Base-by-base conservation (phyloP, 106 monocot genomes). In the Vanilla planifolia region DNA sequence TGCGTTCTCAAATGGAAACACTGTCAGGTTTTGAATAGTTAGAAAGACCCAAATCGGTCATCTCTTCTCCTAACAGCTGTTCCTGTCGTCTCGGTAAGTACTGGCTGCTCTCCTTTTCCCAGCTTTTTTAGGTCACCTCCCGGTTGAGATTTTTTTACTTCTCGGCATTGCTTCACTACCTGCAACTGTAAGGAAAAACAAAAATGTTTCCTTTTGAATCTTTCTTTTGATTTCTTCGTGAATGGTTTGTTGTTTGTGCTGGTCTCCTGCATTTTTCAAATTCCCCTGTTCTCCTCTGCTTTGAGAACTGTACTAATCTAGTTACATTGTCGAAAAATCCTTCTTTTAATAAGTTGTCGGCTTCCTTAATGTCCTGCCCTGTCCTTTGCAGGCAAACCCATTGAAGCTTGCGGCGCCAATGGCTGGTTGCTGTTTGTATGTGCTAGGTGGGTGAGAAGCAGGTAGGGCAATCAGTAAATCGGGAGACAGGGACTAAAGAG, bases 11-110 rank as follows among this genome's bases (percentile, higher is more conserved):
- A 40, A 55, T 63, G 55, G 63, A 69, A 69, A 45, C 34, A 19
- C 20, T 37, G 75, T 36, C 56, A 57, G 75, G 67, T 22, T 44
- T 62, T 63, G 45, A 68, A 63, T 63, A 55, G 55, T 27, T 67
- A 41, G 62, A 55, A 55, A 69, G 56, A 55, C 45, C 39, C 35
- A 23, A 48, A 55, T 55, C 56, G 45, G 68, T 55, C 37, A 27
- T 44, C 44, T 48, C 33, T 37, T 43, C 32, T 55, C 30, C 65
- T 26, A 23, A 50, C 17, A 19, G 34, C 51, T 51, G 51, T 40
- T 37, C 8, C 39, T 51, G 61, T 36, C 26, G 29, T 0, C 35
- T 57, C 4, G 55, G 19, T 43, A 53, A 69, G 40, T 44, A 29
- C 60, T 64, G 63, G 58, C 16, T 57, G 56, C 33, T 63, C 36